Evolutionary conservation across 169 alveolate genomes (phyloP).

Genomic region (Cryptosporidium muris): DNA sequence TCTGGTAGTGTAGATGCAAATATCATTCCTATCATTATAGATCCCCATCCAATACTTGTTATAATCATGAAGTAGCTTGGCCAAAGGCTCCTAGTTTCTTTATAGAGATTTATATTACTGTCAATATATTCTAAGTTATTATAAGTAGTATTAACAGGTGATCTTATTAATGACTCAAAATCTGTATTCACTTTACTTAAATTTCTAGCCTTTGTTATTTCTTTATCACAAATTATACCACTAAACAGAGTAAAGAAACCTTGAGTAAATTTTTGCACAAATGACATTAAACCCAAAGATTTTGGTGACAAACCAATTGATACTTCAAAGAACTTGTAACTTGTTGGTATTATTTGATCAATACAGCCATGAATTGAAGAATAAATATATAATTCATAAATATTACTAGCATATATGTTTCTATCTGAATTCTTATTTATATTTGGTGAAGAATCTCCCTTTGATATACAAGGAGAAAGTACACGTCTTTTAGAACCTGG

Average conservation of each 20-base stretch:
- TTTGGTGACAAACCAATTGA: slow-evolving; percentile 62
- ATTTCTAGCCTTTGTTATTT: not conserved
- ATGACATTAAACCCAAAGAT: slow-evolving; percentile 47
- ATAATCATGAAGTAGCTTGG: slow-evolving; percentile 68
- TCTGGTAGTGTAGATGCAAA: slow-evolving; percentile 31
- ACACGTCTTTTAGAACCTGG: slow-evolving; percentile 15
- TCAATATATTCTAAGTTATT: not conserved
- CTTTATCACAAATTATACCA: slow-evolving; percentile 48
- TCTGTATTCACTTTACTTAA: not conserved
- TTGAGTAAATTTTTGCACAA: slow-evolving; percentile 51
- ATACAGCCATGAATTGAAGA: slow-evolving; percentile 65
- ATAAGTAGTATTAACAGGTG: not conserved
- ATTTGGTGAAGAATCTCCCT: too few relatives aligned
- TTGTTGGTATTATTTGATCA: slow-evolving; percentile 60
- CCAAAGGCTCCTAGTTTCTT: slow-evolving; percentile 27
- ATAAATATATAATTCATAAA: slow-evolving; percentile 27
- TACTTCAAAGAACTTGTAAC: slow-evolving; percentile 31
- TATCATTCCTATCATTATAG: slow-evolving; percentile 43
- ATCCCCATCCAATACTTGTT: slow-evolving; percentile 64
- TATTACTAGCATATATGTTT: not conserved
- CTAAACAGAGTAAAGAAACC: slow-evolving; percentile 51
- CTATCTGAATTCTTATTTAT: slow-evolving; percentile 13
- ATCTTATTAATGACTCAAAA: not conserved
- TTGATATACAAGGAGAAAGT: not conserved
- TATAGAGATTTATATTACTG: not conserved